phyloP scores from a whole-genome alignment of 192 early-diverging fungal species.

The Irineochytrium annulatum region DNA sequence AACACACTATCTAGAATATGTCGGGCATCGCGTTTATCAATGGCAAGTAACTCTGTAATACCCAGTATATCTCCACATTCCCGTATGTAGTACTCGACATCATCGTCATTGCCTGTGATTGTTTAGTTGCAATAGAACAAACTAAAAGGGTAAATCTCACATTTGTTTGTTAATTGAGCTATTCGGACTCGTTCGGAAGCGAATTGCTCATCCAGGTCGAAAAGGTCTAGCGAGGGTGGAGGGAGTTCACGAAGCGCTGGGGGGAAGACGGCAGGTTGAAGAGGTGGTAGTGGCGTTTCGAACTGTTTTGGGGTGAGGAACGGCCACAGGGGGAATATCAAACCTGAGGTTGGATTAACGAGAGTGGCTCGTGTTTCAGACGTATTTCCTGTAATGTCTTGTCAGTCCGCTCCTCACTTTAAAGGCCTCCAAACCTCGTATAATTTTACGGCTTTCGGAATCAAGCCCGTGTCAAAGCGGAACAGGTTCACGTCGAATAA shows the following conservation, averaged over 20 bases:
- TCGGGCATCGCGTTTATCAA: conserved; percentile 40
- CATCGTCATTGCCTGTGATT: conserved; percentile 49
- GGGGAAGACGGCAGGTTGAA: conserved; percentile 59
- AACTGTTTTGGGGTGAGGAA: conserved; percentile 32
- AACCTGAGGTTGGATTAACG: conserved; percentile 59
- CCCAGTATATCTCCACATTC: conserved; percentile 60
- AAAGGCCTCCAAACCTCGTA: conserved; percentile 34
- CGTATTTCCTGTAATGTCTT: conserved; percentile 36
- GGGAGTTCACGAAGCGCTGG: conserved; percentile 52
- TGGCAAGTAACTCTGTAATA: conserved; percentile 45
- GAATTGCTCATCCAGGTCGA: conserved; percentile 64
- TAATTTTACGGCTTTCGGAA: conserved; percentile 46
- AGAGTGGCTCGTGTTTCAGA: conserved; percentile 53
- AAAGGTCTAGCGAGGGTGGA: conserved; percentile 56
- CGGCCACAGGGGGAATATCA: not conserved
- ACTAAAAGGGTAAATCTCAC: conserved; percentile 25
- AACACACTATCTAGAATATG: conserved; percentile 57
- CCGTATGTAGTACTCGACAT: conserved; percentile 61
- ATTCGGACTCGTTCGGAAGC: conserved; percentile 45
- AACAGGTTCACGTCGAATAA: conserved; percentile 57
- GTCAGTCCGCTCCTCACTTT: conserved; percentile 1
- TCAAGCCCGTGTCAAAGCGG: conserved; percentile 49
- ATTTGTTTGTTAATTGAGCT: conserved; percentile 61
- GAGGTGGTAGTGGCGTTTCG: conserved; percentile 61
- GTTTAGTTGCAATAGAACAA: not conserved